Percentiles rank a stretch among this genome's conserved stretches.
Conservation (phyloP, 75 land plant species). For the Picea glauca region DNA sequence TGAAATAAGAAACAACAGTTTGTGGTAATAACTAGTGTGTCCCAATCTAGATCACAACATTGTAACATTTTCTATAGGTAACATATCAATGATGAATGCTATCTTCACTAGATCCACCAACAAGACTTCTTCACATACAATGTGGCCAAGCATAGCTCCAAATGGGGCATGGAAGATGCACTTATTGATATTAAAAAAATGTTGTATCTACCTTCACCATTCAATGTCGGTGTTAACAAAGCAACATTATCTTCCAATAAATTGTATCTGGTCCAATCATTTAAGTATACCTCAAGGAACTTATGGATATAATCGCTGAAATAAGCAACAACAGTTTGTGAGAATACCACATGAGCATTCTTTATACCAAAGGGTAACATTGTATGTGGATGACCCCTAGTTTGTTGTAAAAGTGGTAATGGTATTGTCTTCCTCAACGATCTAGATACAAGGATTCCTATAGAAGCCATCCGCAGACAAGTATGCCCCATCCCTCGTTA, state of each 20-base stretch:
- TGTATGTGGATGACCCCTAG: constrained; percentile 10
- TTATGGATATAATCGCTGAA: neutral
- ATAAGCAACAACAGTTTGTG: neutral
- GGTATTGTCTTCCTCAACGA: neutral
- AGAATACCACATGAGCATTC: neutral
- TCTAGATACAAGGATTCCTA: neutral
- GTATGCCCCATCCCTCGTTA: constrained; percentile 2
- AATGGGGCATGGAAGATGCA: too few species aligned
- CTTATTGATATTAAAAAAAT: too few species aligned
- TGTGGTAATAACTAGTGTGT: neutral
- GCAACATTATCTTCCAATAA: neutral
- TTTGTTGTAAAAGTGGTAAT: constrained; percentile 9
- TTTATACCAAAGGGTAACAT: neutral
- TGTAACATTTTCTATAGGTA: neutral
- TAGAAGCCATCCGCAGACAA: constrained; percentile 12
- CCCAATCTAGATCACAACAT: neutral
- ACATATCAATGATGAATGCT: too few species aligned
- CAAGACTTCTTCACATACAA: too few species aligned
- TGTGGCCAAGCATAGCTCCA: too few species aligned
- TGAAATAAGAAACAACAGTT: neutral
- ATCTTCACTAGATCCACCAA: too few species aligned
- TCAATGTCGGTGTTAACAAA: too few species aligned
- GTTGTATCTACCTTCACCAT: too few species aligned
- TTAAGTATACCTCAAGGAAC: constrained; percentile 6
- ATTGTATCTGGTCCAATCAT: neutral